phyloP scores from a whole-genome alignment of 2,329 filamentous ascomycete species.

The Trichophaea hybrida region DNA sequence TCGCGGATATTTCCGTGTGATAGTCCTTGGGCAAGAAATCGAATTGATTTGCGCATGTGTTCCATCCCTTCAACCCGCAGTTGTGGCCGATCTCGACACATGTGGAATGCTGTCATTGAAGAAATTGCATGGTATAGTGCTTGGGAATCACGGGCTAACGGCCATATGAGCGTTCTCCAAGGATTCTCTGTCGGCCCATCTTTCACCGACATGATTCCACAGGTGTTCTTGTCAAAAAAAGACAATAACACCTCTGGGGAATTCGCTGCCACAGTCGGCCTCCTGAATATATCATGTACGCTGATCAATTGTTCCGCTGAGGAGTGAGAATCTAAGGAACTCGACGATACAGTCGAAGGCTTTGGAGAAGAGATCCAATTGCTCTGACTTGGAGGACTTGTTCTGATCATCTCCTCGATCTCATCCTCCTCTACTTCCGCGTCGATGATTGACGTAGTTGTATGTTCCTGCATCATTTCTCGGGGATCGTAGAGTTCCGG shows the following conservation, averaged over 20 bases:
- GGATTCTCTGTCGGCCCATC: constrained; percentile 56
- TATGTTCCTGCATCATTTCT: neutral
- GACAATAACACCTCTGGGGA: constrained; percentile 48
- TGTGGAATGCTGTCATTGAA: constrained; percentile 56
- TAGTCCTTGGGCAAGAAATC: constrained; percentile 44
- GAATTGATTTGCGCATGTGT: constrained; percentile 52
- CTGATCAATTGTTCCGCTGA: constrained; percentile 19
- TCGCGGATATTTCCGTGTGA: constrained; percentile 42
- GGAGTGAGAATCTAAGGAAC: constrained; percentile 10
- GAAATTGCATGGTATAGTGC: constrained; percentile 54
- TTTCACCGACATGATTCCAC: constrained; percentile 56
- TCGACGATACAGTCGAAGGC: constrained; percentile 5
- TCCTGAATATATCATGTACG: constrained; percentile 31
- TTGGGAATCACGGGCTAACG: constrained; percentile 47
- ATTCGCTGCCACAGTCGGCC: constrained; percentile 37
- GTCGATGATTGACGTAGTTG: constrained; percentile 11
- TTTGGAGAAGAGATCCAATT: constrained; percentile 22
- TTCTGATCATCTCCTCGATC: constrained; percentile 42
- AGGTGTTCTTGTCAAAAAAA: constrained; percentile 51
- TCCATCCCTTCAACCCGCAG: constrained; percentile 50
- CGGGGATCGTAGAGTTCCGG: neutral
- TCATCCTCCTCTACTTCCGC: constrained; percentile 33
- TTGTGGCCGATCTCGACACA: constrained; percentile 42
- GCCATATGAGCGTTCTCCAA: constrained; percentile 58
- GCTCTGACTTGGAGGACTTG: constrained; percentile 1